Base-by-base conservation (phyloP, 495 filamentous ascomycete genomes). In the Coniosporium apollinis region DNA sequence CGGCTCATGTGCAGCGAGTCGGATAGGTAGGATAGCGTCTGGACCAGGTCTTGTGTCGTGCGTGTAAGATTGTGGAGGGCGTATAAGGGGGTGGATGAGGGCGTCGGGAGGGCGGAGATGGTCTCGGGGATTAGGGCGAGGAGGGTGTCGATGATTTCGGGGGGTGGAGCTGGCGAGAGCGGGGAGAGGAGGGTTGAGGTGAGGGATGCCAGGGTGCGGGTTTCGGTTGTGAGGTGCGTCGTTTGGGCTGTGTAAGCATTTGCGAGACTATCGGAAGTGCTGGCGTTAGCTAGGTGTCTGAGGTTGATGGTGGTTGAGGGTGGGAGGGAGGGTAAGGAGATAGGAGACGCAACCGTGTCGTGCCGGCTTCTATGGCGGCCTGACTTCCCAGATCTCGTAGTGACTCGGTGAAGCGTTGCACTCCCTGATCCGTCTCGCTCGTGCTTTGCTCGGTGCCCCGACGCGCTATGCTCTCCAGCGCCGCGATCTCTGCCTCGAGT, bases 1-100 rank as follows among this genome's bases (percentile, higher is more conserved):
- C 82, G 71, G n/a, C 73, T 78, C 74, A 94, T 92, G 55, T 96
- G 86, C 15, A 96, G 65, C 0, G 81, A 84, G 52, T 97, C 89
- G n/a, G 79, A 78, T 5, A 97, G 66, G 44, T 79, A 72, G 39
- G 79, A 79, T 29, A 97, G 74, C 2, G 82, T 77, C 36, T 75
- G 66, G 20, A 82, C 72, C 11, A 94, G 67, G 28, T 89, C 82
- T 17, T 74, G 57, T 0, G 84, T 93, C 19, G 74, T 45, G 47
- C 75, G 69, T 36, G 79, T 77, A 30, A 97, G 74, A 3, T 82
- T 79, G 38, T 77, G 67, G 29, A 83, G 71, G 8, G 93, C 69
- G 30, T 85, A 79, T 13, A 76, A 54, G 0, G 84, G 86, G 19
- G 74, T 60, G n/a, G 64, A 48, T 47, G 76, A 72, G 7, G 85